These are phyloP conservation scores for Aspergillus ostianus DNA, from an alignment of 495 filamentous ascomycete species.

Conservation along the genomic window DNA sequence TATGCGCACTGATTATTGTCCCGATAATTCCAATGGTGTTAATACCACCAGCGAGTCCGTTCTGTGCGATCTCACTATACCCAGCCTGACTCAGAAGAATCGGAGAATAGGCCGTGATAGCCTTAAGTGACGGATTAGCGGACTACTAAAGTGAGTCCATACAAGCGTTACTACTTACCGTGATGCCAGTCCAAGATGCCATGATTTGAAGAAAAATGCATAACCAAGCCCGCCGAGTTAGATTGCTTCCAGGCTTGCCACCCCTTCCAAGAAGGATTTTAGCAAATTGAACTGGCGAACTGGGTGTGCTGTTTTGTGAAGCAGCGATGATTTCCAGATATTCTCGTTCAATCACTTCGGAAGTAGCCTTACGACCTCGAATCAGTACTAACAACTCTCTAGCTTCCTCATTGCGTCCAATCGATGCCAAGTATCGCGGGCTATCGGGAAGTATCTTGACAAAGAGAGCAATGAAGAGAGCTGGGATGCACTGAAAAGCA, in stretches of 20 bases:
- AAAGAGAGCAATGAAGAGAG: slow-evolving; percentile 45
- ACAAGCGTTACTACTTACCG: slow-evolving; percentile 26
- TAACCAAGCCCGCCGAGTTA: slow-evolving; percentile 47
- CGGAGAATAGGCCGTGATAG: slow-evolving; percentile 43
- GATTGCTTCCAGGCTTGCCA: slow-evolving; percentile 29
- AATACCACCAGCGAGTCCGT: slow-evolving; percentile 51
- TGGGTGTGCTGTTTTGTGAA: slow-evolving; percentile 30
- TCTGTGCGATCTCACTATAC: slow-evolving; percentile 43
- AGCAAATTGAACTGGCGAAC: slow-evolving; percentile 40
- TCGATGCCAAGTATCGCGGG: slow-evolving; percentile 44
- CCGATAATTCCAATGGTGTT: slow-evolving; percentile 55
- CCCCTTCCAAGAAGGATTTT: slow-evolving; percentile 34
- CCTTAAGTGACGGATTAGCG: slow-evolving; percentile 15
- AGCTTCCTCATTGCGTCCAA: slow-evolving; percentile 40
- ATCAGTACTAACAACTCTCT: slow-evolving; percentile 31
- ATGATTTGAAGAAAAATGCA: slow-evolving; percentile 56
- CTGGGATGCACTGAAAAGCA: slow-evolving; percentile 54
- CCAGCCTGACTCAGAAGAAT: slow-evolving; percentile 42
- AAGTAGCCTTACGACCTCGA: slow-evolving; percentile 18
- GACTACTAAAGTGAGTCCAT: neutral
- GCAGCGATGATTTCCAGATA: slow-evolving; percentile 41
- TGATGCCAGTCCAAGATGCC: slow-evolving; percentile 51
- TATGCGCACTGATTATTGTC: slow-evolving; percentile 54
- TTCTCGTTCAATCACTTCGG: slow-evolving; percentile 35
- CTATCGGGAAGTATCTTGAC: slow-evolving; percentile 52